These are phyloP conservation scores for Citeromyces nyonsensis DNA, from an alignment of 805 yeast genomes.

Conservation along the genomic window DNA sequence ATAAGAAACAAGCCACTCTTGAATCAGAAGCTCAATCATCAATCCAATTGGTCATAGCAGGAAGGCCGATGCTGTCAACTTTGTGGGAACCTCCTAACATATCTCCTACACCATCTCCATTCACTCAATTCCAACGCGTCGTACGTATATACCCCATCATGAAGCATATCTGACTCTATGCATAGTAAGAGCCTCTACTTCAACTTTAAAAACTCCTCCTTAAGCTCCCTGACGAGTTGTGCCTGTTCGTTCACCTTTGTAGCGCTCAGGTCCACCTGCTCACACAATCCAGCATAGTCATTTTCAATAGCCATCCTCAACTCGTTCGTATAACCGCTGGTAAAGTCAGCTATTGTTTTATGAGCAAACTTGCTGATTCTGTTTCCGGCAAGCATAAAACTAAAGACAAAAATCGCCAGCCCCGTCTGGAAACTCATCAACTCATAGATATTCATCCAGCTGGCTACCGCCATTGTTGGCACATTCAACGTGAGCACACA, in stretches of 20 bases:
- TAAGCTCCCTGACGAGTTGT: slow-evolving; percentile 1
- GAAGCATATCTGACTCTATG: no score
- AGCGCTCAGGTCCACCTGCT: no score
- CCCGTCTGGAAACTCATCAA: slow-evolving; percentile 5
- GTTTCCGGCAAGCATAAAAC: slow-evolving; percentile 22
- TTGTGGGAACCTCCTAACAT: no score
- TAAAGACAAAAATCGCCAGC: slow-evolving; percentile 26
- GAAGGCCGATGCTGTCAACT: no score
- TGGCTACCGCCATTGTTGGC: slow-evolving; percentile 1
- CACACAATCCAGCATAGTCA: background rate
- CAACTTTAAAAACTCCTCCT: background rate
- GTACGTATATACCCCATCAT: no score
- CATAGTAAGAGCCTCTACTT: slow-evolving; percentile 1
- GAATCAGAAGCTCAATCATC: no score
- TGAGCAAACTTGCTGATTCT: slow-evolving; percentile 7
- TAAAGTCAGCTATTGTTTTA: slow-evolving; percentile 2
- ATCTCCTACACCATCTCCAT: no score
- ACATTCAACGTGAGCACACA: slow-evolving; percentile 1
- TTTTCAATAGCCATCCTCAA: slow-evolving; percentile 2
- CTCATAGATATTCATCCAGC: slow-evolving; percentile 1
- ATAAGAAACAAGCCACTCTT: no score
- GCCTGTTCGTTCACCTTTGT: background rate
- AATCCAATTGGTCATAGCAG: no score
- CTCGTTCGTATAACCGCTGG: slow-evolving; percentile 4
- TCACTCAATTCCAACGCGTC: no score